Base-by-base conservation (phyloP, 345 rosid genomes). In the Gossypioides kirkii region DNA sequence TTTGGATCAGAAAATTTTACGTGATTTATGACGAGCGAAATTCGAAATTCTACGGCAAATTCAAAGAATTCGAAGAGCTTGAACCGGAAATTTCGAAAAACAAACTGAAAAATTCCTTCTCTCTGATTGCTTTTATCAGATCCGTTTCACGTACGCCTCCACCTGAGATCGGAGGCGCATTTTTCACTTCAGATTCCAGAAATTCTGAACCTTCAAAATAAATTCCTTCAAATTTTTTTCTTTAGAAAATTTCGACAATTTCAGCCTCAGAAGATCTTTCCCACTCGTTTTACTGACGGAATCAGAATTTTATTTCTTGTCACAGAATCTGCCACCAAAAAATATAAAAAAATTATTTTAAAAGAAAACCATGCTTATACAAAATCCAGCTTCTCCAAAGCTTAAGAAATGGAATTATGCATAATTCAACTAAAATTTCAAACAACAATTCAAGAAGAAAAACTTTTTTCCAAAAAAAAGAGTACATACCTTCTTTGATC, bases 131-230 rank as follows among this genome's bases (percentile, higher is more conserved):
- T 3, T 16, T 16, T 58, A 70, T 75, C 83, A 85, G 90, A 87
- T 87, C 90, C 73, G 83, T 75, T 70, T 77, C 8, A 13, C 52
- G 6, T 53, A 28, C 63, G 52, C 59, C 73, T 76, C 69, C 77
- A 66, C 74, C 77, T 20, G 77, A 81, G 86, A 81, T 80, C 82
- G 73, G 82, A 67, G 41, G 77, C 55, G 61, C 85, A 80, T 69
- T 73, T 52, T 46, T 69, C 26, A 41, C 20, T 26, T 61, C 17
- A 28, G 61, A 53, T 26, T 47, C 18, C 38, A 10, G n/a, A 72
- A 72, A n/a, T 50, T 60, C 49, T 32, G 47, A 32, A 70, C 49
- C 16, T 10, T 3, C 8, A 62, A 62, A 62, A n/a, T 46, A n/a
- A 38, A 62, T 7, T 62, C 41, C 13, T 25, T 38, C 8, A 6